Percentiles rank a stretch among this genome's conserved stretches.
Conservation (phyloP, 257 asterid species). For the Solanum piurae region DNA sequence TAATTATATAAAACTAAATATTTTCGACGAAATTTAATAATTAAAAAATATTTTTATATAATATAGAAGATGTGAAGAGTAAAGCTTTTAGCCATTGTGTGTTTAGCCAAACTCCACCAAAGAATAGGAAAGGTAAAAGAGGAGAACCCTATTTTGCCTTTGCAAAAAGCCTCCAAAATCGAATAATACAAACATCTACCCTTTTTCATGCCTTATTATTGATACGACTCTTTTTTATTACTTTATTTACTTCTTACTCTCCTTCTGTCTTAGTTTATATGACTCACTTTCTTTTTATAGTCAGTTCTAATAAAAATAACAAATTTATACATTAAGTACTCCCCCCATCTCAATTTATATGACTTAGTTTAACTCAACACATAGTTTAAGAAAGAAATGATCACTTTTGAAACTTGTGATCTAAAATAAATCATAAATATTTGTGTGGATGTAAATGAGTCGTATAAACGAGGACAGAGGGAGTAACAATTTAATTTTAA, state of each 20-base stretch:
- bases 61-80: not conserved
- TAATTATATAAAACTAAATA: no score
- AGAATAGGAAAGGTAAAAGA: conserved; percentile 14
- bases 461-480: not conserved
- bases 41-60: no score
- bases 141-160: conserved; percentile 14
- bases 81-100: conserved; percentile 1
- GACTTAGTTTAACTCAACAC: no score
- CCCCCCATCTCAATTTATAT: not conserved
- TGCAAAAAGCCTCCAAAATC: not conserved
- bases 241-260: no score
- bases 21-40: no score
- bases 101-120: conserved; percentile 7
- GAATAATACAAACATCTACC: not conserved
- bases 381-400: no score
- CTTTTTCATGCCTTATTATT: not conserved
- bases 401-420: no score
- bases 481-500: no score
- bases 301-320: not conserved
- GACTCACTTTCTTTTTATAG: no score
- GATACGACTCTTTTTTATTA: not conserved
- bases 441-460: not conserved
- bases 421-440: no score
- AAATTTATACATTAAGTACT: no score
- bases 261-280: no score